Percentiles rank a stretch among this genome's conserved stretches.
Conservation (phyloP, 495 filamentous ascomycete genomes). For the Penicillium bovifimosum region DNA sequence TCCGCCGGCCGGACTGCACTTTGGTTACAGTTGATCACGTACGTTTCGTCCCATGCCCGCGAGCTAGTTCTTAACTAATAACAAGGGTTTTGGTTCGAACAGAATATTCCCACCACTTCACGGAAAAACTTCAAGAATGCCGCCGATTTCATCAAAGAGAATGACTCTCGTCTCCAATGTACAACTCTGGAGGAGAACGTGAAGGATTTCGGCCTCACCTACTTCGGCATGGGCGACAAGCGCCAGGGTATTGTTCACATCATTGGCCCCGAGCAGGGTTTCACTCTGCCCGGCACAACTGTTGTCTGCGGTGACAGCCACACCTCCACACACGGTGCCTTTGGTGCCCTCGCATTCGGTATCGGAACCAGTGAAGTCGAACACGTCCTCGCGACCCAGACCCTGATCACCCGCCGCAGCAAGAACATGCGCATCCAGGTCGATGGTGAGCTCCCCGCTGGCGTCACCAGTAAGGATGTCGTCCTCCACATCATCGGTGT, state of each 20-base stretch:
- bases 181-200: conserved; percentile 95
- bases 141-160: conserved; percentile 80
- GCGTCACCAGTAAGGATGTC: conserved; percentile 94
- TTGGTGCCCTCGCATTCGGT: conserved; percentile 91
- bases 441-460: conserved; percentile 81
- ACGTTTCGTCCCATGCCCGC: conserved; percentile 33
- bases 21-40: conserved; percentile 96
- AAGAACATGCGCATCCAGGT: conserved; percentile 99
- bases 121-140: conserved; percentile 86
- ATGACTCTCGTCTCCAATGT: conserved; percentile 89
- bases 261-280: conserved; percentile 98
- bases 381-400: conserved; percentile 95
- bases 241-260: conserved; percentile 98
- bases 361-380: conserved; percentile 98
- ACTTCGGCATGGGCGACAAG: conserved; percentile 95
- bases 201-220: conserved; percentile 92
- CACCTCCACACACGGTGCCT: conserved; percentile 96
- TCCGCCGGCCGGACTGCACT: conserved; percentile 93
- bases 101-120: conserved; percentile 90
- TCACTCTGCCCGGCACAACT: conserved; percentile 95
- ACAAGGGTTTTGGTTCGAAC: background rate
- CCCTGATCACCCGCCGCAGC: conserved; percentile 85
- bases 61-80: background rate
- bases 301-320: conserved; percentile 97
- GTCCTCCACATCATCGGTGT: conserved; percentile 90